Evolutionary conservation across 1,139 yeast species (phyloP).

Genomic region (Diutina pseudorugosa): DNA sequence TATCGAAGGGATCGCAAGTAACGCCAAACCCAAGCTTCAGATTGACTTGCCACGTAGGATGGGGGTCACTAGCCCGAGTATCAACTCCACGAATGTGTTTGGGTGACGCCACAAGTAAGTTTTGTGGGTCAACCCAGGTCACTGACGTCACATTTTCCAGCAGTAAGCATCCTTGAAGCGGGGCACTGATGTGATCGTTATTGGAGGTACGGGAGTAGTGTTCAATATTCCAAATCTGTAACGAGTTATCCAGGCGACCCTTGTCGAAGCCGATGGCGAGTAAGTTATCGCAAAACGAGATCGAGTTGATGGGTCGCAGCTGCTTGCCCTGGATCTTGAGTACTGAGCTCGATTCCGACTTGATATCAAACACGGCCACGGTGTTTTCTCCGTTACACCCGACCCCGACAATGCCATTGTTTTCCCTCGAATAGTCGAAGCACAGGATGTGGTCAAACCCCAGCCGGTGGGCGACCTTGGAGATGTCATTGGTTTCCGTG

Average conservation of each 20-base stretch:
- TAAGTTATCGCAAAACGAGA: constrained; percentile 52
- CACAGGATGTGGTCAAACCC: constrained; percentile 70
- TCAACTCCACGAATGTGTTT: constrained; percentile 75
- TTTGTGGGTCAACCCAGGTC: constrained; percentile 37
- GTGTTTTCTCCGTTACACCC: constrained; percentile 7
- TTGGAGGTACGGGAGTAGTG: constrained; percentile 33
- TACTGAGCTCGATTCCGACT: constrained; percentile 22
- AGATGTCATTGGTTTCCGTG: constrained; percentile 21
- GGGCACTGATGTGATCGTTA: constrained; percentile 37
- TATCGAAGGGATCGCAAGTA: constrained; percentile 52
- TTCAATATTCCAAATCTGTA: constrained; percentile 75
- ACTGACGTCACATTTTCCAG: constrained; percentile 62
- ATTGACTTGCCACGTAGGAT: constrained; percentile 64
- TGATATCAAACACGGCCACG: constrained; percentile 51
- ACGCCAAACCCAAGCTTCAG: constrained; percentile 65
- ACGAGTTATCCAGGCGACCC: constrained; percentile 63
- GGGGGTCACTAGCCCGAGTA: constrained; percentile 28
- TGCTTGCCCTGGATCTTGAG: constrained; percentile 51
- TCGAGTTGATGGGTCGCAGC: constrained; percentile 61
- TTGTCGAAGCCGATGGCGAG: constrained; percentile 77
- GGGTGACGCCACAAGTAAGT: constrained; percentile 61
- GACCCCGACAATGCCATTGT: constrained; percentile 35
- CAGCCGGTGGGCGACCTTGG: constrained; percentile 37
- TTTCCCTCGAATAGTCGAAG: constrained; percentile 64
- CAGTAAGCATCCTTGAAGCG: constrained; percentile 50